Percentiles rank a stretch among this genome's conserved stretches.
Evolutionary conservation across 345 rosid species (phyloP).

Genomic region (Bruguiera parviflora): DNA sequence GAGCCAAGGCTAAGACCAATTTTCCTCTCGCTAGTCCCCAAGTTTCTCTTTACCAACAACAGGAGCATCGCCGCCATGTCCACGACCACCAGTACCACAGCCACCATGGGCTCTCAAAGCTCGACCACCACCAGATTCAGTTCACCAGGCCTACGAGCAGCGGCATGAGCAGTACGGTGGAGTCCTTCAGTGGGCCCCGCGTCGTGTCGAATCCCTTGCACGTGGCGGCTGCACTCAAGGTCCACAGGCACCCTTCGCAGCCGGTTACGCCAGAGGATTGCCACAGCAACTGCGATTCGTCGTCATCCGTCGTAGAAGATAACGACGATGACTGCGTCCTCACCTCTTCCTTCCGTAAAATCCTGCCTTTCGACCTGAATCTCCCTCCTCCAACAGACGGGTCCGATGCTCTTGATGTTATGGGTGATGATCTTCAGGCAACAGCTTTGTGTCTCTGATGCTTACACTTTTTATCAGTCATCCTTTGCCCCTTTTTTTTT

Average conservation of each 20-base stretch:
- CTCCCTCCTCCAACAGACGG: slow-evolving; percentile 44
- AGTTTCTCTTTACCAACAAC: no score
- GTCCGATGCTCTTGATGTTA: slow-evolving; percentile 51
- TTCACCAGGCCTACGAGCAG: slow-evolving; percentile 60
- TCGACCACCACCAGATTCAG: no score
- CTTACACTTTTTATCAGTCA: neutral
- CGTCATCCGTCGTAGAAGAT: slow-evolving; percentile 71
- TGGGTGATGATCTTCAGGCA: slow-evolving; percentile 53
- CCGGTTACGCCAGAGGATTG: slow-evolving; percentile 77
- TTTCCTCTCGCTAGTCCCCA: slow-evolving; percentile 36
- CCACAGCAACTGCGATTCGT: slow-evolving; percentile 90
- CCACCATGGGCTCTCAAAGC: slow-evolving; percentile 32
- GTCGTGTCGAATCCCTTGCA: slow-evolving; percentile 14
- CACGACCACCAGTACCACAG: slow-evolving; percentile 1
- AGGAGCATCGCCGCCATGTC: slow-evolving; percentile 16
- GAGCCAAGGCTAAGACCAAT: slow-evolving; percentile 85
- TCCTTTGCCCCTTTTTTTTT: no score
- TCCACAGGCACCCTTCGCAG: slow-evolving; percentile 38
- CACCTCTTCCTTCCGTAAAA: slow-evolving; percentile 31
- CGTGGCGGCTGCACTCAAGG: slow-evolving; percentile 15
- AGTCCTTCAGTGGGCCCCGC: slow-evolving; percentile 85
- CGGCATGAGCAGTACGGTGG: slow-evolving; percentile 93
- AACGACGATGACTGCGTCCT: slow-evolving; percentile 50
- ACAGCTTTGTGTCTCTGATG: slow-evolving; percentile 82
- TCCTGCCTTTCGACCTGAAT: slow-evolving; percentile 78